Conservation (phyloP, 225 moss, liverwort and hornwort species). For the Pseudoscleropodium purum region DNA sequence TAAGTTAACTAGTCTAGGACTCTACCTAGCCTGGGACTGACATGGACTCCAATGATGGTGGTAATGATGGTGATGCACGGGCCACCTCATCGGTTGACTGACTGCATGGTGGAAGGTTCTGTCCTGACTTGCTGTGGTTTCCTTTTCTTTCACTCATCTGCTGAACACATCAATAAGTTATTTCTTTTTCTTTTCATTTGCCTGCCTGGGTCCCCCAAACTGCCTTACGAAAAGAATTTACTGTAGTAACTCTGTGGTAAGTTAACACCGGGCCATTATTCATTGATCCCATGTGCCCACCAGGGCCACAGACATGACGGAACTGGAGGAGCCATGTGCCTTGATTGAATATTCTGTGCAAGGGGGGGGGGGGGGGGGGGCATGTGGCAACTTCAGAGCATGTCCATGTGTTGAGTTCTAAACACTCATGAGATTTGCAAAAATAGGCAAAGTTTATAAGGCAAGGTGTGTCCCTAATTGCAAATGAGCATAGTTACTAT, state of each 20-base stretch:
- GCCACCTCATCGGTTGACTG: neutral
- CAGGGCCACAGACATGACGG: too few species aligned
- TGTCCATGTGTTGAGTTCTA: neutral
- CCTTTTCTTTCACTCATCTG: neutral
- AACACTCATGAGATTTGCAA: neutral
- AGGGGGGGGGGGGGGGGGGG: too few species aligned
- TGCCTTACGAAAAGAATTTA: neutral
- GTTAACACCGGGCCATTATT: neutral
- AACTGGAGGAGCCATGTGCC: neutral
- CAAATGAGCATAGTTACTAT: too few species aligned
- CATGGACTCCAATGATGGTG: neutral
- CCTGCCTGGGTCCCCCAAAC: neutral
- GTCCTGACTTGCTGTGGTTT: neutral
- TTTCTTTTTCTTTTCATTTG: too few species aligned
- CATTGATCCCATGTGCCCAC: neutral
- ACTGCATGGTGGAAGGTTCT: neutral
- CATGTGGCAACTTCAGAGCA: neutral
- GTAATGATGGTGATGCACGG: neutral
- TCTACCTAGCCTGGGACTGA: neutral
- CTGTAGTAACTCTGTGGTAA: neutral
- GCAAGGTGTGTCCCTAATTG: too few species aligned
- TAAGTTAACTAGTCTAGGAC: neutral
- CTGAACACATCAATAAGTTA: too few species aligned
- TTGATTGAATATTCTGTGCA: neutral
- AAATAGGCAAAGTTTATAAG: neutral